Conservation (phyloP, 73 alveolate species). For the Paramecium biaurelia region DNA sequence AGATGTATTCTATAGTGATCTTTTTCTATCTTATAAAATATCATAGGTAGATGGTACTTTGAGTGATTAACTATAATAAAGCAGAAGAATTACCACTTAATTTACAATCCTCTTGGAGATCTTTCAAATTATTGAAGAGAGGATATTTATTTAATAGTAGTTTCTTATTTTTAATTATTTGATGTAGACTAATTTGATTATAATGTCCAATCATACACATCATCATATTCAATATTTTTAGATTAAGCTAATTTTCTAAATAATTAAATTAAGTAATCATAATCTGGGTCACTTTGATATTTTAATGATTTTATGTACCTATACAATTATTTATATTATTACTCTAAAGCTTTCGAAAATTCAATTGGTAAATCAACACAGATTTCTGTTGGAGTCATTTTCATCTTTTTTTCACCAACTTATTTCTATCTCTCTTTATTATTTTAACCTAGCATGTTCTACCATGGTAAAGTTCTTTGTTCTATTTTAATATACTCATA, state of each 20-base stretch:
- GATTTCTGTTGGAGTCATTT: not conserved
- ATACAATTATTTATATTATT: not conserved
- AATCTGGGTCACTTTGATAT: conserved; percentile 54
- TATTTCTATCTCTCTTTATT: conserved; percentile 45
- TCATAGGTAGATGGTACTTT: not conserved
- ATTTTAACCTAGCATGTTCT: conserved; percentile 46
- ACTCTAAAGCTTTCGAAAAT: conserved; percentile 11
- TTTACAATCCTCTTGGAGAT: not conserved
- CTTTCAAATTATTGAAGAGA: not conserved
- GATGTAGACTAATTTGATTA: not conserved
- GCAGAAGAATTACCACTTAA: not conserved
- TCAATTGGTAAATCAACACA: conserved; percentile 37
- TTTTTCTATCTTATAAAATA: not conserved
- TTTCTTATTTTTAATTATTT: not conserved
- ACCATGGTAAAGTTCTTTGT: conserved; percentile 58
- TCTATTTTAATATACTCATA: not conserved
- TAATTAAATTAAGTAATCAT: conserved; percentile 1
- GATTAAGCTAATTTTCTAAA: conserved; percentile 8
- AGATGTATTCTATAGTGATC: not conserved
- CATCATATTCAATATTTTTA: not conserved
- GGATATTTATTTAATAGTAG: not conserved
- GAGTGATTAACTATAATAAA: not conserved
- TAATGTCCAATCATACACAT: not conserved
- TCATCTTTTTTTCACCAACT: conserved; percentile 45
- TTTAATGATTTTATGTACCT: not conserved